Percentiles rank a stretch among this genome's conserved stretches.
Conservation (phyloP, 2,329 filamentous ascomycete genomes). For the Xylaria sp. region DNA sequence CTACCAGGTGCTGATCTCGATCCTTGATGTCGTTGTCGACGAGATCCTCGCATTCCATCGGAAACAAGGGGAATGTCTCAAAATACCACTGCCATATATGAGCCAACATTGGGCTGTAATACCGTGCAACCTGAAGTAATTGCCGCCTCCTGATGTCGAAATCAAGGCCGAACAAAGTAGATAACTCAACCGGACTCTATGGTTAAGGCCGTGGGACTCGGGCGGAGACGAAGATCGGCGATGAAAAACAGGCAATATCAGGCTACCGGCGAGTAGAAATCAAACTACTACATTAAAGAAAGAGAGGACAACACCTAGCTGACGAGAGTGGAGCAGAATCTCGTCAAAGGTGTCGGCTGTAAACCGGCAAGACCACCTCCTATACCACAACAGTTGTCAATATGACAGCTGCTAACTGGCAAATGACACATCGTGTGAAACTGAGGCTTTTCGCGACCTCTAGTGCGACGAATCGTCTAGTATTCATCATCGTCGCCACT, state of each 20-base stretch:
- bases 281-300: background rate
- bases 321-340: background rate
- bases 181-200: background rate
- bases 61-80: background rate
- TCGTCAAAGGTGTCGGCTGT: background rate
- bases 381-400: background rate
- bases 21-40: background rate
- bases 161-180: background rate
- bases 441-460: no score
- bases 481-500: background rate
- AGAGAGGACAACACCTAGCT: background rate
- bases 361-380: background rate
- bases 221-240: background rate
- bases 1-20: slow-evolving; percentile 1
- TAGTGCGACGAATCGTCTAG: background rate
- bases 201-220: background rate
- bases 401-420: background rate
- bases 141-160: background rate
- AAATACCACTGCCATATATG: background rate
- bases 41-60: background rate
- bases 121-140: background rate
- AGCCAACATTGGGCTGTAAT: background rate
- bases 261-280: background rate
- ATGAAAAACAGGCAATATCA: background rate
- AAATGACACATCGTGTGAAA: no score